Evolutionary conservation across 2,329 filamentous ascomycete genomes (phyloP), one percentile per base, ranked within the genome.

Genomic region (Fusarium sp.): DNA sequence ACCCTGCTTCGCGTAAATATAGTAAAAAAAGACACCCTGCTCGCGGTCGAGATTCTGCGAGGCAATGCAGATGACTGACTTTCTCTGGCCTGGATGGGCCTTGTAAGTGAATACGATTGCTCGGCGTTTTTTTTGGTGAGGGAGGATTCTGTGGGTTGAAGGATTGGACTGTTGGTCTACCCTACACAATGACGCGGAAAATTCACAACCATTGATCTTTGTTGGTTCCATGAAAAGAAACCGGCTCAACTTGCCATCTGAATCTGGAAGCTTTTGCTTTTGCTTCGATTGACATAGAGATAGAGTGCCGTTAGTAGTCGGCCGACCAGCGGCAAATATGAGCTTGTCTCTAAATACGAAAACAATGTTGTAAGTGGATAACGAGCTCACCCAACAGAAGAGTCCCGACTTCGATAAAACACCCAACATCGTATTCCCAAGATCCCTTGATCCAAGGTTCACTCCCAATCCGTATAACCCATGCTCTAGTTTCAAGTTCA

Each of bases 1-100:
- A 63, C 71, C 72, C 64, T 72, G 72, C 61, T 62, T 32, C 58
- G 64, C 57, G 67, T 74, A 74, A 74, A 58, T 72, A 75, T 74
- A 74, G 72, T 52, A 52, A n/a, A n/a, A 52, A 18, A n/a, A 69
- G 48, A 57, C 18, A 64, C 34, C 72, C 68, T 58, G 71, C 54
- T 62, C 25, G 35, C 20, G 18, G 54, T 43, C 50, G 67, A 56
- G 41, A 52, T 45, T 32, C 64, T 66, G 60, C 64, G 59, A 72
- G 71, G 54, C 59, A 74, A 58, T 41, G 13, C 18, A 18, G 4
- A 18, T 7, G 48, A n/a, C 0, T 6, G 23, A 27, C 41, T 25
- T 9, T 14, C 30, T 41, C n/a, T 18, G 34, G 23, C 67, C 37
- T 50, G 4, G 32, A 61, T 13, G n/a, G 27, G 27, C n/a, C 16